Conservation (phyloP, 2,329 filamentous ascomycete genomes). For the Monosporascus cannonballus region DNA sequence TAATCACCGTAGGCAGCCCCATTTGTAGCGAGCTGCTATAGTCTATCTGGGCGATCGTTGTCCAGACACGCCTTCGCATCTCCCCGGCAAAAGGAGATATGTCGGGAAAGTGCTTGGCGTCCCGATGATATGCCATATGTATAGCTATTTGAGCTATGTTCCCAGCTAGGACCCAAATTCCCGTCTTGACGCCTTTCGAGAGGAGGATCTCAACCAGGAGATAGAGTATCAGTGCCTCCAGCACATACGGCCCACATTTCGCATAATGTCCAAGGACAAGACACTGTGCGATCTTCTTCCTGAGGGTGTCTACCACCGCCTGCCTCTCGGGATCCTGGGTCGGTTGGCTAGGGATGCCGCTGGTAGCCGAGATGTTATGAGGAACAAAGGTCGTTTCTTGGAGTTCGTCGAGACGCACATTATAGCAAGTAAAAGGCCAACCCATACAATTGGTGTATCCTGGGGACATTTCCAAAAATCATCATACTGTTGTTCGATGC, state of each 20-base stretch:
- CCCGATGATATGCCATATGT: conserved; percentile 37
- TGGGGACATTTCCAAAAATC: conserved; percentile 35
- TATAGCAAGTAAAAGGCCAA: conserved; percentile 40
- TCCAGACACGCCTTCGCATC: conserved; percentile 39
- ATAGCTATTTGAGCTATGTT: conserved; percentile 27
- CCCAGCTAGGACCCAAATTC: conserved; percentile 29
- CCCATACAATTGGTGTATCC: conserved; percentile 33
- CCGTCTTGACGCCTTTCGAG: conserved; percentile 19
- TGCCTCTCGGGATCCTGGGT: not conserved
- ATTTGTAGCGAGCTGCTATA: conserved; percentile 34
- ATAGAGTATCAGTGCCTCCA: conserved; percentile 27
- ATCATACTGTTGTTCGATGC: conserved; percentile 29
- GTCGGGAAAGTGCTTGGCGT: conserved; percentile 33
- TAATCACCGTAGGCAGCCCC: conserved; percentile 37
- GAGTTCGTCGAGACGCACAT: conserved; percentile 30
- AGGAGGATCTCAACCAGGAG: not conserved
- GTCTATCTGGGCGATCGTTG: conserved; percentile 34
- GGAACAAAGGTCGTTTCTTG: conserved; percentile 4
- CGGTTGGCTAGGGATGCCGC: conserved; percentile 1
- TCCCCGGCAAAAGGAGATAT: conserved; percentile 38
- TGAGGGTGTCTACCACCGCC: conserved; percentile 11
- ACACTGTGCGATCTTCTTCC: conserved; percentile 29
- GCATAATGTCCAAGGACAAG: conserved; percentile 14
- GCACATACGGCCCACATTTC: not conserved
- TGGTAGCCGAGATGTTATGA: conserved; percentile 1